Evolutionary conservation across 768 basidiomycete species (phyloP).

Genomic region (Serendipita sp.): DNA sequence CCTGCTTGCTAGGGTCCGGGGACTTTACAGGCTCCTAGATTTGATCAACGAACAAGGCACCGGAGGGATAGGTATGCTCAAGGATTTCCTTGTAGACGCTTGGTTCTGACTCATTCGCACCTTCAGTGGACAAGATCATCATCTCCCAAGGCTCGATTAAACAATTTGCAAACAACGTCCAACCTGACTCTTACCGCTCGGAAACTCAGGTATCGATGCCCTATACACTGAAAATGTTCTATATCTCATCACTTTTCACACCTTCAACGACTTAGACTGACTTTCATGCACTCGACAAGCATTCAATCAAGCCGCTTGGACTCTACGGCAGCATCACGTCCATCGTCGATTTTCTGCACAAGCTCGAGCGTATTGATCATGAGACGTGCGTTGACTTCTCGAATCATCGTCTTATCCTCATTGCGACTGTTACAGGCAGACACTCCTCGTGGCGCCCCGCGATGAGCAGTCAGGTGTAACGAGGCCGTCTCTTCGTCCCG

Average conservation of each 20-base stretch:
- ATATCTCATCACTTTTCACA: background rate
- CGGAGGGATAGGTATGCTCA: conserved; percentile 31
- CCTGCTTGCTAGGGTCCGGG: conserved; percentile 19
- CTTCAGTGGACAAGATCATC: conserved; percentile 35
- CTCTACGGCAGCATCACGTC: conserved; percentile 39
- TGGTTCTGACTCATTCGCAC: background rate
- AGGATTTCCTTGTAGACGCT: background rate
- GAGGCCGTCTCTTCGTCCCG: conserved; percentile 26
- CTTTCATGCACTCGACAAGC: conserved; percentile 33
- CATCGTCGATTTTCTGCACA: conserved; percentile 29
- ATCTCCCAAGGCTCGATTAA: conserved; percentile 36
- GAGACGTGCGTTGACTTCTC: conserved; percentile 21
- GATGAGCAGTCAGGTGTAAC: background rate
- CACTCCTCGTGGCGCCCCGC: background rate
- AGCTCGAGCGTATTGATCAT: conserved; percentile 23
- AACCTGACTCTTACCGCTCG: conserved; percentile 35
- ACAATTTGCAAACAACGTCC: conserved; percentile 32
- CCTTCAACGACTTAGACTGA: conserved; percentile 29
- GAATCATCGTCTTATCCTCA: background rate
- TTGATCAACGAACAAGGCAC: conserved; percentile 34
- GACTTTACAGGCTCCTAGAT: conserved; percentile 38
- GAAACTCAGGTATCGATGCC: conserved; percentile 23
- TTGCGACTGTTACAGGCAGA: background rate
- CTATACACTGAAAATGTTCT: too few relatives aligned
- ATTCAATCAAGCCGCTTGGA: conserved; percentile 33